These are phyloP conservation scores for Collybia mongolica DNA, from an alignment of 768 basidiomycete species.

Conservation along the genomic window DNA sequence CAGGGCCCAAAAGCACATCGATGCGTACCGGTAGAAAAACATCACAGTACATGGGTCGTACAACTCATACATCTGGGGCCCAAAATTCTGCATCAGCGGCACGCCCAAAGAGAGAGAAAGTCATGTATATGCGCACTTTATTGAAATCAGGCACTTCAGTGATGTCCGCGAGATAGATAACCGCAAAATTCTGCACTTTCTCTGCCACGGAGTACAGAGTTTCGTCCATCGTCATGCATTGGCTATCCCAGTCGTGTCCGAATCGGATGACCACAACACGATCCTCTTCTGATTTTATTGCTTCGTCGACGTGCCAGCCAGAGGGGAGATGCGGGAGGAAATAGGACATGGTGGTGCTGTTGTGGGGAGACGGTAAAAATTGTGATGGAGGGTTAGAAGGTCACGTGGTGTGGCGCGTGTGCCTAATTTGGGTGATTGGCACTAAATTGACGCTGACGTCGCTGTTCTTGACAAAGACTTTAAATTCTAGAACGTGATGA, in stretches of 20 bases:
- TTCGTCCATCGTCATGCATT: conserved; percentile 99
- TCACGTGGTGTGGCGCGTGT: neutral
- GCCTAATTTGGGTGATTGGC: too few species aligned
- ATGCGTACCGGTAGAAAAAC: conserved; percentile 92
- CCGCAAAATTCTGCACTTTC: conserved; percentile 98
- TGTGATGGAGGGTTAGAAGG: too few species aligned
- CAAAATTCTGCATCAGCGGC: neutral
- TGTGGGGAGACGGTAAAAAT: too few species aligned
- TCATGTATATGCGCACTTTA: conserved; percentile 57
- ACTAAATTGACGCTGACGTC: too few species aligned
- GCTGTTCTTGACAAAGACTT: too few species aligned
- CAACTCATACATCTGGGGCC: conserved; percentile 90
- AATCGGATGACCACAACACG: conserved; percentile 93
- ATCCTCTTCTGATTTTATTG: conserved; percentile 97
- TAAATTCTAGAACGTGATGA: too few species aligned
- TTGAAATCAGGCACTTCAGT: conserved; percentile 98
- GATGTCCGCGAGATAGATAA: conserved; percentile 94
- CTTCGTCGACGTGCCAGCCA: conserved; percentile 99
- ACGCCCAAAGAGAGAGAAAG: neutral
- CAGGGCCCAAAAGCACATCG: neutral
- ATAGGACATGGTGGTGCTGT: conserved; percentile 64
- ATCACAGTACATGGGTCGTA: conserved; percentile 97
- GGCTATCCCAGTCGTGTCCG: conserved; percentile 89
- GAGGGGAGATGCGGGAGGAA: conserved; percentile 86
- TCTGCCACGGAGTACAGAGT: conserved; percentile 90